These are phyloP conservation scores for Solanum piurae DNA, from an alignment of 257 asterid genomes.

Conservation along the genomic window DNA sequence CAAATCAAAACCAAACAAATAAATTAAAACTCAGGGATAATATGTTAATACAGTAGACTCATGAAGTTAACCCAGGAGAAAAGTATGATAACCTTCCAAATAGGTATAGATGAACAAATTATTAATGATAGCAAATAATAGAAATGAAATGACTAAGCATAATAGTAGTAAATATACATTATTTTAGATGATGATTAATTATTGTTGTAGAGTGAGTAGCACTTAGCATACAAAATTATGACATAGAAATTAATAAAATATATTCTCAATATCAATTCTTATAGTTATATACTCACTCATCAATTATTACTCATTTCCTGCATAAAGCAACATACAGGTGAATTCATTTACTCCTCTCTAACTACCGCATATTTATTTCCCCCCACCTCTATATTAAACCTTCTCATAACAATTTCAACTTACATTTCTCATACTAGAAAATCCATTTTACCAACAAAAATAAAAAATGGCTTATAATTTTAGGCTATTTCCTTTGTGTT, in stretches of 20 bases:
- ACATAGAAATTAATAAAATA: background rate
- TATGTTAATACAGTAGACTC: too few species aligned
- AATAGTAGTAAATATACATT: background rate
- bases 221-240: background rate
- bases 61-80: background rate
- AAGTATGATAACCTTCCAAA: background rate
- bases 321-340: slow-evolving; percentile 11
- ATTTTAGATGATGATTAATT: background rate
- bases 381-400: background rate
- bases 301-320: slow-evolving; percentile 8
- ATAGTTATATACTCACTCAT: background rate
- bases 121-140: background rate
- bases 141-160: background rate
- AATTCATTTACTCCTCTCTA: slow-evolving; percentile 26
- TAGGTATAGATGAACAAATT: background rate
- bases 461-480: background rate
- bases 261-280: background rate
- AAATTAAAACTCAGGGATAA: too few species aligned
- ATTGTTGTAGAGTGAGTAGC: background rate
- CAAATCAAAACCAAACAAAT: too few species aligned
- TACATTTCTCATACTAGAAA: background rate
- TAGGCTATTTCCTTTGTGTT: background rate
- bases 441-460: background rate
- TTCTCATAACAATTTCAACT: background rate
- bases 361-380: slow-evolving; percentile 9